These are phyloP conservation scores for Canavalia ensiformis DNA, from an alignment of 306 rosid genomes.

Conservation along the genomic window DNA sequence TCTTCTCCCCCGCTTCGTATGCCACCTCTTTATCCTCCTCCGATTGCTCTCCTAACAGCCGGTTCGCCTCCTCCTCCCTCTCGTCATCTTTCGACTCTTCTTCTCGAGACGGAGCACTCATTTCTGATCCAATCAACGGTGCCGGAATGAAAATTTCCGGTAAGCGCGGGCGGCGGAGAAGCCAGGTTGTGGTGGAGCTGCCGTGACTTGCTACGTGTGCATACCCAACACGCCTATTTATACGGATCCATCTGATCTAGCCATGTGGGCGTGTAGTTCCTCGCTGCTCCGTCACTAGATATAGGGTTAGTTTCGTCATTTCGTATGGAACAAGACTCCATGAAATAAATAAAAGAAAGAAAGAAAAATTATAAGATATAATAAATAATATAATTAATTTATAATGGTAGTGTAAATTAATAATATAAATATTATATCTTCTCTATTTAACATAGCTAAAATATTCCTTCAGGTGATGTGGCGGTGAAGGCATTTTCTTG, in stretches of 20 bases:
- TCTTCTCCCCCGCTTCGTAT: constrained; percentile 78
- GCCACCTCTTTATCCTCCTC: constrained; percentile 63
- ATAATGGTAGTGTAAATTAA: no score
- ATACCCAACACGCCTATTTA: constrained; percentile 35
- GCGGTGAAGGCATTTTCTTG: not conserved
- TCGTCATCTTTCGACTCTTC: constrained; percentile 51
- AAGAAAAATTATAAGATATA: no score
- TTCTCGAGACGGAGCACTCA: constrained; percentile 59
- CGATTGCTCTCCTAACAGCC: constrained; percentile 38
- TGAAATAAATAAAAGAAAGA: no score
- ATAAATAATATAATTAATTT: no score
- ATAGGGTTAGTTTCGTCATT: not conserved
- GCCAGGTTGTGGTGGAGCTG: constrained; percentile 35
- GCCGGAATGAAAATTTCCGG: constrained; percentile 11
- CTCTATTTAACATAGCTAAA: not conserved
- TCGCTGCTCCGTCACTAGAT: not conserved
- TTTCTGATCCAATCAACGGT: constrained; percentile 10
- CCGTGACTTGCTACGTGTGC: constrained; percentile 23
- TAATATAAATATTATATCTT: no score
- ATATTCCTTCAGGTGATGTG: not conserved
- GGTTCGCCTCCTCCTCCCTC: constrained; percentile 65
- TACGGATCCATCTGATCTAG: constrained; percentile 40
- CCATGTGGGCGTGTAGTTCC: not conserved
- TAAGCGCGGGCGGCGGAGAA: not conserved
- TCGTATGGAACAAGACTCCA: no score